Evolutionary conservation across 495 filamentous ascomycete species (phyloP), one percentile per base, ranked within the genome.

Genomic region (Barbatosphaeria neglecta): DNA sequence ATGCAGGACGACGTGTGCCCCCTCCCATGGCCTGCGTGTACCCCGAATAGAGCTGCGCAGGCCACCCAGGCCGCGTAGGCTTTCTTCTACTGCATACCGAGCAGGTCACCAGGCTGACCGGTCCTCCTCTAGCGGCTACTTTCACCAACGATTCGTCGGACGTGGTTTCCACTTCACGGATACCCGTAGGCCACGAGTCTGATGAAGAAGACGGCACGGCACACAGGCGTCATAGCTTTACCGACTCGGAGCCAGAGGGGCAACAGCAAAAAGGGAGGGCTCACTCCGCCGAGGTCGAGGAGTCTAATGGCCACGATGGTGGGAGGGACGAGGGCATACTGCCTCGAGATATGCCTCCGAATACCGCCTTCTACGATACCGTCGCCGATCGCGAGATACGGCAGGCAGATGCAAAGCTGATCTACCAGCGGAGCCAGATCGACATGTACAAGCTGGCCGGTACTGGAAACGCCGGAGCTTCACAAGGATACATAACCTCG

Each of bases 331-430:
- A 56, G 39, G 82, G 76, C 17, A 73, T 87, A 62, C 73, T 93
- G 7, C 77, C 79, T 38, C 69, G 87, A 61, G 87, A 93, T 59
- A 74, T 77, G 45, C 83, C 85, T 50, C 74, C 80, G 49, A 86
- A 79, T 64, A 93, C 87, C 2, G 81, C 87, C 6, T 86, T 83
- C 51, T 92, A 88, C 62, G 85, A 92, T 62, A 81, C 84, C 58
- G 78, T 85, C n/a, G 80, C 81, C 47, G 90, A 98, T 61, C 92
- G 90, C 56, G 84, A 86, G 50, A 80, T 90, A 75, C 87, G 80
- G 50, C 87, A 96, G 64, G 76, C 83, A 18, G 90, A 98, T 56
- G 86, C 90, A 28, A 96, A 92, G 61, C 73, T 95, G 23, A 90
- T 96, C 69, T 98, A 95, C 64, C 92, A 95, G 58, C 76, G 87